Evolutionary conservation across 768 basidiomycete genomes (phyloP), one percentile per base, ranked within the genome.

Genomic region (Auricularia heimuer): DNA sequence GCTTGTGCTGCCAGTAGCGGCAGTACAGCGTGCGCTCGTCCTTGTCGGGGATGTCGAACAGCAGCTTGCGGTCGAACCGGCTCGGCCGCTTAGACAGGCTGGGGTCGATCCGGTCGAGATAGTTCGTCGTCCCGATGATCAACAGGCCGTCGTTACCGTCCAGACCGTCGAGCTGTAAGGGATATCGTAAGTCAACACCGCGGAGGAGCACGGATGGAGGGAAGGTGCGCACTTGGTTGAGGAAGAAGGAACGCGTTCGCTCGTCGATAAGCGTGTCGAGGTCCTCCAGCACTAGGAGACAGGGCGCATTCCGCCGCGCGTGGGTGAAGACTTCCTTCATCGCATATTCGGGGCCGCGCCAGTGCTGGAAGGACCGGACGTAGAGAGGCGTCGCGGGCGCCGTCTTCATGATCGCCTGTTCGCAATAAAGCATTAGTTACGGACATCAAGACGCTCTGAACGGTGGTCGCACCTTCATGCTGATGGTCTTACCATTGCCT

Each of bases 401-500:
- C 1, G 81, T 80, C 72, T 87, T 90, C 87, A 93, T 92, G 67
- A 93, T 84, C 8, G 83, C 85, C 64, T 64, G 35, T 29, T 29
- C 29, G 12, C 39, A 7, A 64, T 21, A 16, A 54, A 64, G 54
- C 54, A 29, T 56, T 60, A 18, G 47, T 18, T 3, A 51, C 0
- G 14, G 10, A 16, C 12, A 1, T 18, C 10, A 8, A 18, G 14
- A 12, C 3, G 54, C 21, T 36, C 45, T 11, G 4, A 54, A 33
- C 54, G 10, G 21, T 54, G 10, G 18, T 7, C 29, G 16, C 39
- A 58, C 58, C 73, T 91, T 92, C 70, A 94, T 75, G 64, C 82
- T 89, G 75, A 92, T 91, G 0, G 89, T 90, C 73, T 91, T 92
- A 6, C 92, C 92, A 68, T 93, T 92, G 6, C 91, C 90, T 83